Percentiles rank a stretch among this genome's conserved stretches.
Conservation (phyloP, 768 basidiomycete genomes). For the Hortiboletus flavorubellus region DNA sequence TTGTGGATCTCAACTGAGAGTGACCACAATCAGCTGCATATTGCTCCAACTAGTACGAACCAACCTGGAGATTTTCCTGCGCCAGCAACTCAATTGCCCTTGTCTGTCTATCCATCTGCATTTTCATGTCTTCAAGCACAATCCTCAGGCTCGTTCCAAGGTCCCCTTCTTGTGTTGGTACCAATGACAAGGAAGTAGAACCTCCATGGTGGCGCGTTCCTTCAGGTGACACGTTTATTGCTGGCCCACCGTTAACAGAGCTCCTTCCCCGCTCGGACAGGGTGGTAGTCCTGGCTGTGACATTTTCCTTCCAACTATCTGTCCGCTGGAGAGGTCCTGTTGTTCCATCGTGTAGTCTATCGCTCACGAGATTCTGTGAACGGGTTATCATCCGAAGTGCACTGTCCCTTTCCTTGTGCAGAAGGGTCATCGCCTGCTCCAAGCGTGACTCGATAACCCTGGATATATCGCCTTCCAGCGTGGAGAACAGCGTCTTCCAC, state of each 20-base stretch:
- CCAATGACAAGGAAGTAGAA: constrained; percentile 10
- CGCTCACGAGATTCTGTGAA: constrained; percentile 14
- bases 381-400: constrained; percentile 18
- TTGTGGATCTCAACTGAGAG: constrained; percentile 15
- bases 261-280: constrained; percentile 12
- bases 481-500: constrained; percentile 47
- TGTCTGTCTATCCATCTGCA: constrained; percentile 48
- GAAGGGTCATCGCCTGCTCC: constrained; percentile 31
- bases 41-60: neutral
- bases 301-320: constrained; percentile 11
- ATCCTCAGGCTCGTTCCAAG: constrained; percentile 28
- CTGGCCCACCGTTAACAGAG: constrained; percentile 8
- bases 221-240: constrained; percentile 8
- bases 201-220: constrained; percentile 10
- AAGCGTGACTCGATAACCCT: constrained; percentile 33
- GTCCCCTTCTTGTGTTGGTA: constrained; percentile 18
- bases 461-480: constrained; percentile 40
- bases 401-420: constrained; percentile 32
- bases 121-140: constrained; percentile 45
- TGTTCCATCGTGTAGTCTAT: constrained; percentile 5
- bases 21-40: constrained; percentile 3
- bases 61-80: constrained; percentile 48
- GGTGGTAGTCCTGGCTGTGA: constrained; percentile 10
- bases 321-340: constrained; percentile 9
- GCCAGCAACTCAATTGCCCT: constrained; percentile 39